phyloP scores from a whole-genome alignment of 306 rosid genomes.

The Nissolia schottii region DNA sequence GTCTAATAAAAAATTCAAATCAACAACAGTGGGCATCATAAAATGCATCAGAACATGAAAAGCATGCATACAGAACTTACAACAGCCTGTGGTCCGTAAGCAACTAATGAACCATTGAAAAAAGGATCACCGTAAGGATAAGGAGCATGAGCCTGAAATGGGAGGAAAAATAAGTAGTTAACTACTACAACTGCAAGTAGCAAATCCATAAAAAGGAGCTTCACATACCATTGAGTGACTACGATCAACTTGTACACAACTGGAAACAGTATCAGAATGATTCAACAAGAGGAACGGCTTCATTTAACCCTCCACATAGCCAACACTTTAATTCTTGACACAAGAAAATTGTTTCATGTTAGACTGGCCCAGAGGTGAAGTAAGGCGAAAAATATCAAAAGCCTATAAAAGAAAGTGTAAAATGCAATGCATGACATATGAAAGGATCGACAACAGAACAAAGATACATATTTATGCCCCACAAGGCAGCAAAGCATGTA shows the following conservation, averaged over 20 bases:
- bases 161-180: conserved; percentile 12
- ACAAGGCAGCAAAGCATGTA: not conserved
- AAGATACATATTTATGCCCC: not conserved
- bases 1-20: conserved; percentile 1
- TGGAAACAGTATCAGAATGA: conserved; percentile 36
- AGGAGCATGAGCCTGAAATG: conserved; percentile 47
- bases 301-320: conserved; percentile 37
- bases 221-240: conserved; percentile 49
- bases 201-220: conserved; percentile 17
- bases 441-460: not conserved
- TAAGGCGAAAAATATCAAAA: not conserved
- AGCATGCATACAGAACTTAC: conserved; percentile 42
- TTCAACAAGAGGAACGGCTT: conserved; percentile 42
- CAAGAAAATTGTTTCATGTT: conserved; percentile 20
- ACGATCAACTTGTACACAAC: conserved; percentile 41
- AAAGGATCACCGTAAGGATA: conserved; percentile 59
- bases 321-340: conserved; percentile 41
- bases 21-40: not conserved
- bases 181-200: conserved; percentile 13
- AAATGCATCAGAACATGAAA: not conserved
- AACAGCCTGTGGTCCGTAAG: conserved; percentile 52
- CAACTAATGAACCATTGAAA: conserved; percentile 39
- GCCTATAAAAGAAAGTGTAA: not conserved
- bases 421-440: not conserved
- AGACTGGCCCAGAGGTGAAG: not conserved